Conservation (phyloP, 768 basidiomycete genomes). For the Pholiota microspora region DNA sequence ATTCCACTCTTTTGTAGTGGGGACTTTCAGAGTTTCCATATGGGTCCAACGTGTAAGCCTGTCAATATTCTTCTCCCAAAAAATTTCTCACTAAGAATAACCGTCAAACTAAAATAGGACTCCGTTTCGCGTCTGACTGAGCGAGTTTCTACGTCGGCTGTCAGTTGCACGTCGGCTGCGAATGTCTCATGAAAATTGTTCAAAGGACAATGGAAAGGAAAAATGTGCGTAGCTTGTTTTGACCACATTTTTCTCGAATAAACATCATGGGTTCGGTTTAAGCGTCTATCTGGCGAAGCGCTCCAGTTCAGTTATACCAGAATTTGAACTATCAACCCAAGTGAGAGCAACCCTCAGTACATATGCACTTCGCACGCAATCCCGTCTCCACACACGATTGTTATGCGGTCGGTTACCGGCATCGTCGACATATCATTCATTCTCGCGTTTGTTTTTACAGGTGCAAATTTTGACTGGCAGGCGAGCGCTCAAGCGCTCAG, state of each 20-base stretch:
- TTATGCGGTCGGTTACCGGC: not conserved
- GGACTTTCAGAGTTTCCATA: not conserved
- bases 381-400: not conserved
- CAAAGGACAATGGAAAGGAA: not conserved
- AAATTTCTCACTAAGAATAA: not conserved
- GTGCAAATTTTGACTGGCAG: not conserved
- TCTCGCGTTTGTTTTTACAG: not conserved
- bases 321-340: not conserved
- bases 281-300: not conserved
- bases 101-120: not conserved
- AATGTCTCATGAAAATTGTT: not conserved
- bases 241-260: not conserved
- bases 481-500: too few species aligned
- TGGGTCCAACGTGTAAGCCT: not conserved
- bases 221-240: not conserved
- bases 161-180: conserved; percentile 5
- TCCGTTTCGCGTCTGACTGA: not conserved
- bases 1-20: not conserved
- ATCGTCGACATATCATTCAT: not conserved
- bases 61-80: not conserved
- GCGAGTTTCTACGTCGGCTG: conserved; percentile 6
- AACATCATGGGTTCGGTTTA: not conserved
- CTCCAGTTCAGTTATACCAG: not conserved
- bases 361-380: not conserved
- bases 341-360: not conserved